Percentiles rank a stretch among this genome's conserved stretches.
These are phyloP conservation scores for Dictyostelium intermedium DNA, from an alignment of 78 protist genomes.

Conservation along the genomic window DNA sequence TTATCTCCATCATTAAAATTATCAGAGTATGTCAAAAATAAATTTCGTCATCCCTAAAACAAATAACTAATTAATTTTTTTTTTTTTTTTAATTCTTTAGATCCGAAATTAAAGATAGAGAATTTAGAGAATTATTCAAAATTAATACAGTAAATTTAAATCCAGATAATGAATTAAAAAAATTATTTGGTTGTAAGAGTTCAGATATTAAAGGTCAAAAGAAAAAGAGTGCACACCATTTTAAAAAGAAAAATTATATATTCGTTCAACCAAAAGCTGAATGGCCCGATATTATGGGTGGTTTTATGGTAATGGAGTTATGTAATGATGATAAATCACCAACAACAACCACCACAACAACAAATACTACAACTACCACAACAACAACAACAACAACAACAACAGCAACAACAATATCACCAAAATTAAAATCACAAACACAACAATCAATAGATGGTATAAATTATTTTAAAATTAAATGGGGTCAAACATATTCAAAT, in stretches of 20 bases:
- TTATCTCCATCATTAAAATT: not conserved
- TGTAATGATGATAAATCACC: not conserved
- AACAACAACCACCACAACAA: not conserved
- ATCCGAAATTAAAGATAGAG: not conserved
- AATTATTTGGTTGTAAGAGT: slow-evolving; percentile 61
- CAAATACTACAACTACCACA: not conserved
- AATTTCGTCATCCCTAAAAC: not conserved
- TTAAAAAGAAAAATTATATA: slow-evolving; percentile 34
- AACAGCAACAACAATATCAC: not conserved
- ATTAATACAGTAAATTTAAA: not conserved
- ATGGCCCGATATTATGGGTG: slow-evolving; percentile 42
- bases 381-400: not conserved
- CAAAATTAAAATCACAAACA: not conserved
- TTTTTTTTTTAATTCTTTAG: not conserved
- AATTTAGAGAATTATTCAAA: not conserved
- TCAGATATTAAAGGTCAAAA: slow-evolving; percentile 60
- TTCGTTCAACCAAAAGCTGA: slow-evolving; percentile 42
- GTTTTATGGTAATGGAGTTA: slow-evolving; percentile 38
- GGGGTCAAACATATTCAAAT: slow-evolving; percentile 41
- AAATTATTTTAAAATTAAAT: slow-evolving; percentile 14
- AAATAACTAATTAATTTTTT: not conserved
- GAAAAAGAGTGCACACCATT: not conserved
- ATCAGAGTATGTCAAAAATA: not conserved
- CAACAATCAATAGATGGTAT: not conserved
- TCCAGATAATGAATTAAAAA: slow-evolving; percentile 48